phyloP scores from a whole-genome alignment of 345 rosid species.

The Pseudoturritis turrita region DNA sequence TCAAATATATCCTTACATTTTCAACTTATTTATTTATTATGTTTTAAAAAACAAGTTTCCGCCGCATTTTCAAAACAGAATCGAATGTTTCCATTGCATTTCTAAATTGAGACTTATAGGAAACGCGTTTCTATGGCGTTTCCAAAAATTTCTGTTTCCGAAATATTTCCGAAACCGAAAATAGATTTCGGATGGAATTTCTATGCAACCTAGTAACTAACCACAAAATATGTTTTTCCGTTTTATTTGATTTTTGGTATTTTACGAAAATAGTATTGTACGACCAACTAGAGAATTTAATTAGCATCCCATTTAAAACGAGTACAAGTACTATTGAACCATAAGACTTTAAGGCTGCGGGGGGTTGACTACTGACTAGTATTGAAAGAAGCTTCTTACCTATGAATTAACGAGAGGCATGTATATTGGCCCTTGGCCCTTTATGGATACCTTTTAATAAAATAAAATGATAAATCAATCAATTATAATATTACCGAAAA shows the following conservation, averaged over 20 bases:
- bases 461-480: background rate
- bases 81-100: too few species aligned
- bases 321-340: background rate
- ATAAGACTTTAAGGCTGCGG: background rate
- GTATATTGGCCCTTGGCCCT: background rate
- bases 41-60: too few species aligned
- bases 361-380: constrained; percentile 6
- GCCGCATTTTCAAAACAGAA: too few species aligned
- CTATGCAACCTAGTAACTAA: too few species aligned
- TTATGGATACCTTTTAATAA: background rate
- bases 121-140: too few species aligned
- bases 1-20: too few species aligned
- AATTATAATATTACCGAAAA: background rate
- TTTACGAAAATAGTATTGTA: background rate
- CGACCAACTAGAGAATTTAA: background rate
- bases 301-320: constrained; percentile 15
- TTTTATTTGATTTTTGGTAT: background rate
- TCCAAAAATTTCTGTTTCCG: too few species aligned
- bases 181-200: too few species aligned
- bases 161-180: background rate
- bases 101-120: too few species aligned
- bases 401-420: constrained; percentile 6
- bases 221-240: background rate
- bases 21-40: too few species aligned
- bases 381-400: background rate